These are phyloP conservation scores for Russula vinacea DNA, from an alignment of 768 basidiomycete species.

Conservation along the genomic window DNA sequence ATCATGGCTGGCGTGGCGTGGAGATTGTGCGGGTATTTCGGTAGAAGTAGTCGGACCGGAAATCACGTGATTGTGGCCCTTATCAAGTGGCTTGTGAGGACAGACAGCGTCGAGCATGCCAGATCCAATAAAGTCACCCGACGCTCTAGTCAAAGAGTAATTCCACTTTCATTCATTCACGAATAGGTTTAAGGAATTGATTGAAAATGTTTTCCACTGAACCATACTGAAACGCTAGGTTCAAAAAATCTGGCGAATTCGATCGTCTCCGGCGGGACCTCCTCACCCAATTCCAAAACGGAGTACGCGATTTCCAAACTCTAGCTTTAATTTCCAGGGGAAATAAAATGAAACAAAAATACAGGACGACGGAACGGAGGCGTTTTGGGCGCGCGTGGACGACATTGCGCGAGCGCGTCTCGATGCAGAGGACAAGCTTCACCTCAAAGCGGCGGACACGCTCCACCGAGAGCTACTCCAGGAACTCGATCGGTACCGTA, in stretches of 20 bases:
- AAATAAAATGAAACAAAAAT: not conserved
- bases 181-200: not conserved
- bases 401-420: conserved; percentile 56
- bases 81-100: too few species aligned
- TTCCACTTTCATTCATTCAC: not conserved
- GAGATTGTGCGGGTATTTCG: not conserved
- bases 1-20: too few species aligned
- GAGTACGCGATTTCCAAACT: conserved; percentile 41
- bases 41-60: not conserved
- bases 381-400: conserved; percentile 44
- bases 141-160: conserved; percentile 27
- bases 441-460: conserved; percentile 47
- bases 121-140: conserved; percentile 27
- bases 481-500: conserved; percentile 58
- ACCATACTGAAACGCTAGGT: conserved; percentile 41
- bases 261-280: conserved; percentile 65
- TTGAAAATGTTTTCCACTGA: not conserved
- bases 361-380: conserved; percentile 47
- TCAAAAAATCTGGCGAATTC: conserved; percentile 75
- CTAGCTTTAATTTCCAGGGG: not conserved
- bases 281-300: conserved; percentile 54
- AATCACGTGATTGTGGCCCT: not conserved
- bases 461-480: conserved; percentile 59
- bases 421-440: conserved; percentile 47
- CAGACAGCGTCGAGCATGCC: conserved; percentile 8